phyloP scores from a whole-genome alignment of 73 alveolate genomes.

The Tetrahymena thermophila region DNA sequence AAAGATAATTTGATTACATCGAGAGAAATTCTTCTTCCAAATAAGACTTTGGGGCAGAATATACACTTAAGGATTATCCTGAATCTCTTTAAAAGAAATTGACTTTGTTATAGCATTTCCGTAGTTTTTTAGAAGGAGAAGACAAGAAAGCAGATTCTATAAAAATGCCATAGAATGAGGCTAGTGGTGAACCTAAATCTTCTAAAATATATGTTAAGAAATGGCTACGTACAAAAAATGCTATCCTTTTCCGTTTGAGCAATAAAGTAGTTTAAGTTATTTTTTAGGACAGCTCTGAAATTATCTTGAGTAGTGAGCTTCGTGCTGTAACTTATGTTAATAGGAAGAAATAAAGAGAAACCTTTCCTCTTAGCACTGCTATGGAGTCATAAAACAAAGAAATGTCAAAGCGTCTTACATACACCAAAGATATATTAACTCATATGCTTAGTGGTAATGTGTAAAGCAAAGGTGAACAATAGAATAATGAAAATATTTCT shows the following conservation, averaged over 20 bases:
- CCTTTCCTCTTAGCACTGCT: constrained; percentile 66
- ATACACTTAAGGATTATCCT: background rate
- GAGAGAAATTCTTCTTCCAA: constrained; percentile 59
- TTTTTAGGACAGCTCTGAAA: constrained; percentile 88
- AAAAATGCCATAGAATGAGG: background rate
- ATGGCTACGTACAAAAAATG: constrained; percentile 86
- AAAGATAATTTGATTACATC: constrained; percentile 20
- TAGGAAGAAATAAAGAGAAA: constrained; percentile 73
- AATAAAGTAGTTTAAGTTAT: constrained; percentile 85
- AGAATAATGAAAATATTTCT: background rate
- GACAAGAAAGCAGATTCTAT: constrained; percentile 1
- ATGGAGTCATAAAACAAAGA: constrained; percentile 75
- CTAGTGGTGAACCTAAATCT: constrained; percentile 8
- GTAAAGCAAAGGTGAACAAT: constrained; percentile 4
- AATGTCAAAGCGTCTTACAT: constrained; percentile 81
- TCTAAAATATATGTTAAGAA: constrained; percentile 58
- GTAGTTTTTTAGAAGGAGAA: constrained; percentile 14
- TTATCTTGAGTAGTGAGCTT: constrained; percentile 71
- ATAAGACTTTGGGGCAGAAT: constrained; percentile 44
- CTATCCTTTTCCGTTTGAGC: constrained; percentile 81
- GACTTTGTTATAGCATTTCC: constrained; percentile 21
- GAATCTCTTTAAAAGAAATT: background rate
- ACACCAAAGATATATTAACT: constrained; percentile 82
- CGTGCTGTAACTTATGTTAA: constrained; percentile 81
- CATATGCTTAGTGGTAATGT: constrained; percentile 52